Base-by-base conservation (phyloP, 1,139 yeast genomes). In the Hansenula sp. region DNA sequence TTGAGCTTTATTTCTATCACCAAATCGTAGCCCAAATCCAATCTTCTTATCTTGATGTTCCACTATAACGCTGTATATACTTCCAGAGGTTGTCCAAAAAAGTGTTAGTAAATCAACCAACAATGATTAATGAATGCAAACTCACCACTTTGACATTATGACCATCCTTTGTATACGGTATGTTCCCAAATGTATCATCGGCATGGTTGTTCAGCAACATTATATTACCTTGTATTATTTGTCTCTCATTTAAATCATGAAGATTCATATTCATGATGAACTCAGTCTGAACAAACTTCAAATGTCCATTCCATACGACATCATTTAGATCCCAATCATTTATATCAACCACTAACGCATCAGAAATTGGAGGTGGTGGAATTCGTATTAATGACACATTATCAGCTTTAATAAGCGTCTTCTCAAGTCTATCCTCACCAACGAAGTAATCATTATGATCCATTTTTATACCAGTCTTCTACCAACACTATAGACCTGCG, bases 11-110 rank as follows among this genome's bases (percentile, higher is more conserved):
- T 54, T 50, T 15, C 65, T 51, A 49, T 69, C 69, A 2, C 58
- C 55, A 45, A 72, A 71, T 27, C 70, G 69, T 48, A 72, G 52
- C 15, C 77, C 77, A 30, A 73, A 57, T 4, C 57, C 65, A 17
- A 57, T 39, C 17, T 44, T 48, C 36, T 46, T 49, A 13, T 37
- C 56, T 5, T 44, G 31, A 21, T 45, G 32, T 50, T 55, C 41
- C 50, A 54, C 31, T 7, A 55, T 16, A 9, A 54, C 48, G 12
- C 51, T 44, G 38, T 48, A 56, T 4, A 47, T 42, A 27, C 42
- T 43, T 37, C 40, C 44, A 1, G 53, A 48, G 3, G 34, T 45
- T 5, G 59, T 52, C 43, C 46, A 46, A 31, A 12, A 28, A 9
- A 44, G 28, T 21, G 38, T 36, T 42, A 41, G 30, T 37, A 44